A percentile compares a stretch with the other conserved stretches of the same genome.
Evolutionary conservation across 78 protist species (phyloP).

Genomic region (Dictyostelium purpureum): DNA sequence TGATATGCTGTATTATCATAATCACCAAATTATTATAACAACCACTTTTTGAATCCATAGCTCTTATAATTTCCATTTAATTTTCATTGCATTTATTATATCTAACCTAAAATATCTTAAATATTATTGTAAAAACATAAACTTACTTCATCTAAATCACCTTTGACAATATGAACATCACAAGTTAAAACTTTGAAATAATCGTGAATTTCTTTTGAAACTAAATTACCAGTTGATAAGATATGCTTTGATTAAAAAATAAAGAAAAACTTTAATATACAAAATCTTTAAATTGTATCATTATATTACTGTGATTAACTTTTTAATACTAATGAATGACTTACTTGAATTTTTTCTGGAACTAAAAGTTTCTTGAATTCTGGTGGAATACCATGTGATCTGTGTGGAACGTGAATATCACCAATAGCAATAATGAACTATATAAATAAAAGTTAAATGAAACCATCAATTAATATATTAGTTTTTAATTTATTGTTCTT

Average conservation of each 20-base stretch:
- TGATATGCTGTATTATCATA: no score
- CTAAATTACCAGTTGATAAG: slow-evolving; percentile 98
- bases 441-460: no score
- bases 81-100: neutral
- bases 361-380: slow-evolving; percentile 93
- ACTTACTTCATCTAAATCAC: slow-evolving; percentile 96
- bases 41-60: neutral
- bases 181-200: slow-evolving; percentile 92
- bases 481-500: no score
- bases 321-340: no score
- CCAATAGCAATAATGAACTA: slow-evolving; percentile 97
- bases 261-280: no score
- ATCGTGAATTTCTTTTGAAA: slow-evolving; percentile 88
- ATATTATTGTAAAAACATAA: no score
- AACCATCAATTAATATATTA: no score
- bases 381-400: slow-evolving; percentile 92
- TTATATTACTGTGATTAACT: no score
- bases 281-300: no score
- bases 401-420: slow-evolving; percentile 98
- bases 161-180: slow-evolving; percentile 96
- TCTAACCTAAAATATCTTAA: no score
- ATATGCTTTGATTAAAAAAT: no score
- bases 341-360: slow-evolving; percentile 97
- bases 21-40: neutral
- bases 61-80: neutral